Conservation (phyloP, 2,329 filamentous ascomycete genomes). For the Epichloe bromicola region DNA sequence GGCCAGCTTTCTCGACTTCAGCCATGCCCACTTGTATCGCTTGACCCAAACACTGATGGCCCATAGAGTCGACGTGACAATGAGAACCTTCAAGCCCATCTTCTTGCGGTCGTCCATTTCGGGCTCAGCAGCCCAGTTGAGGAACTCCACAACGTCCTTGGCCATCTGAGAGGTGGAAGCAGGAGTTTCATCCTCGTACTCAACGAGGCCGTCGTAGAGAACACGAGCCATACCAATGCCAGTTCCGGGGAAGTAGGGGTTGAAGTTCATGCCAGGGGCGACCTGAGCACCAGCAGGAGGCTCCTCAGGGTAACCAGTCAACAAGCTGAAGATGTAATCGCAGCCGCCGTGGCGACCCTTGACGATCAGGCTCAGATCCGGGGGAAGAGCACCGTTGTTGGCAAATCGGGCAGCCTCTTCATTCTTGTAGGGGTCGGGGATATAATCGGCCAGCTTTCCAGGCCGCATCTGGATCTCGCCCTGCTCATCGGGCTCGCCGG, state of each 20-base stretch:
- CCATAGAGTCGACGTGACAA: slow-evolving; percentile 64
- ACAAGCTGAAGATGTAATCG: slow-evolving; percentile 94
- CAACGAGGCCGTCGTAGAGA: slow-evolving; percentile 90
- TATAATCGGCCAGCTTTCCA: slow-evolving; percentile 96
- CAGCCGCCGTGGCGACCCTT: slow-evolving; percentile 96
- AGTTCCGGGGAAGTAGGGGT: slow-evolving; percentile 98
- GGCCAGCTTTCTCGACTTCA: slow-evolving; percentile 90
- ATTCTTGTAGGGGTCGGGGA: slow-evolving; percentile 93
- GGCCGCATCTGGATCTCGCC: slow-evolving; percentile 97
- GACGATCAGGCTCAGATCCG: slow-evolving; percentile 93
- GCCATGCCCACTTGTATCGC: slow-evolving; percentile 96
- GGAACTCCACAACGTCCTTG: slow-evolving; percentile 97
- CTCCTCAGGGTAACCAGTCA: slow-evolving; percentile 97
- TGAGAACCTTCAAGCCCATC: slow-evolving; percentile 96
- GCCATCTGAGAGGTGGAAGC: slow-evolving; percentile 98
- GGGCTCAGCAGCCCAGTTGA: slow-evolving; percentile 98
- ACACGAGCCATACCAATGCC: slow-evolving; percentile 99
- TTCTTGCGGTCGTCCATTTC: slow-evolving; percentile 99
- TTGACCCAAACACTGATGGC: slow-evolving; percentile 94
- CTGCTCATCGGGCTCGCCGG: slow-evolving; percentile 93
- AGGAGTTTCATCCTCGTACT: slow-evolving; percentile 93
- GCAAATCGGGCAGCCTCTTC: slow-evolving; percentile 95
- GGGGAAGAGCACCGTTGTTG: slow-evolving; percentile 98
- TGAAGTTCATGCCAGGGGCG: slow-evolving; percentile 92
- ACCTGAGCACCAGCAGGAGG: slow-evolving; percentile 79